phyloP scores from a whole-genome alignment of 2,329 filamentous ascomycete genomes.

The Diplodia intermedia region DNA sequence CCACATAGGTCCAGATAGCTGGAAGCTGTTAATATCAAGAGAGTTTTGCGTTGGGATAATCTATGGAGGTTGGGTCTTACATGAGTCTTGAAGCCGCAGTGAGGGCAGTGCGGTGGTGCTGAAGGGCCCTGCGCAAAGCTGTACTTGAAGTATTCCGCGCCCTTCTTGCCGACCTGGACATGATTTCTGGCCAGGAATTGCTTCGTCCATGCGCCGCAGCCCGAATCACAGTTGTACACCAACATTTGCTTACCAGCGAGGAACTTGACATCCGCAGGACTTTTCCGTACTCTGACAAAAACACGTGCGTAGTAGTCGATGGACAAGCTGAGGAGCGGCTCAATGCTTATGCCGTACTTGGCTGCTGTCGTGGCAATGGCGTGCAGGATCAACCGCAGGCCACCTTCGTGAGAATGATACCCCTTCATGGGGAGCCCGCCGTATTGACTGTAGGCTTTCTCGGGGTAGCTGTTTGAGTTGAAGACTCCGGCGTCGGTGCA shows the following conservation, averaged over 20 bases:
- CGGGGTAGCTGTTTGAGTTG: conserved; percentile 90
- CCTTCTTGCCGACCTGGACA: conserved; percentile 71
- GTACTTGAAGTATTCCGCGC: conserved; percentile 75
- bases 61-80: conserved; percentile 34
- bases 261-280: conserved; percentile 87
- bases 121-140: conserved; percentile 74
- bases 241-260: conserved; percentile 90
- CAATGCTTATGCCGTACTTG: conserved; percentile 84
- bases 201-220: conserved; percentile 90
- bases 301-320: conserved; percentile 95
- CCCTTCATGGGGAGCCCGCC: conserved; percentile 89
- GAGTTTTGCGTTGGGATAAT: not conserved
- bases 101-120: conserved; percentile 71
- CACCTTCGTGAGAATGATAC: conserved; percentile 84
- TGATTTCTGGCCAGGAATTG: conserved; percentile 78
- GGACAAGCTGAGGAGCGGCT: conserved; percentile 88
- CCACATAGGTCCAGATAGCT: conserved; percentile 90
- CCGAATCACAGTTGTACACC: conserved; percentile 86
- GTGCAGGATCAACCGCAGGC: conserved; percentile 84
- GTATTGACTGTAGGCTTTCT: conserved; percentile 94
- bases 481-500: conserved; percentile 97
- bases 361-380: conserved; percentile 80
- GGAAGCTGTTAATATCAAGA: conserved; percentile 6
- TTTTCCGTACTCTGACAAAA: conserved; percentile 82
- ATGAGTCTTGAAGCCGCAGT: conserved; percentile 88